Evolutionary conservation across 345 rosid genomes (phyloP).

Genomic region (Murraya paniculata): DNA sequence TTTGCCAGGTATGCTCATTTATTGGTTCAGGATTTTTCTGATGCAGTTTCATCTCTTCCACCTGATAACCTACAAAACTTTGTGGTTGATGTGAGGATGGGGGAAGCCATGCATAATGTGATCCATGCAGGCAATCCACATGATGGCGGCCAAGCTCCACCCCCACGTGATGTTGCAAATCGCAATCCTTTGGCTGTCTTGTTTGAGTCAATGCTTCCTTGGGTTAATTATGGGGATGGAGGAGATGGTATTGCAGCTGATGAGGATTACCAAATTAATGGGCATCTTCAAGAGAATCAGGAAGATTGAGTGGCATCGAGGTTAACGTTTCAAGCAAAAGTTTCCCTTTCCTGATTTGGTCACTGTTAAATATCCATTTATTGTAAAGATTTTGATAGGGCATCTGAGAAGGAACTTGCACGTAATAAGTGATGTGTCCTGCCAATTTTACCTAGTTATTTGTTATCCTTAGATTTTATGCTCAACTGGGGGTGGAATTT

Average conservation of each 20-base stretch:
- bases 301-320: conserved; percentile 13
- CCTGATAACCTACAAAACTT: conserved; percentile 81
- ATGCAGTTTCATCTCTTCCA: conserved; percentile 66
- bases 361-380: background rate
- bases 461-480: conserved; percentile 12
- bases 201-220: conserved; percentile 76
- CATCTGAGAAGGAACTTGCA: conserved; percentile 5
- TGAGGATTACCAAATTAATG: conserved; percentile 39
- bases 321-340: background rate
- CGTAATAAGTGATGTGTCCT: conserved; percentile 10
- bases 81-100: conserved; percentile 59
- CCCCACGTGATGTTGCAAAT: conserved; percentile 50
- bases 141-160: conserved; percentile 34
- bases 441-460: background rate
- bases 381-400: background rate
- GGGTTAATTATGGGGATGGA: conserved; percentile 53
- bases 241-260: conserved; percentile 33
- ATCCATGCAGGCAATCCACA: conserved; percentile 35
- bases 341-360: background rate
- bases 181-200: conserved; percentile 59
- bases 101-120: conserved; percentile 34
- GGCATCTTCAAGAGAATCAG: conserved; percentile 32
- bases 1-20: conserved; percentile 58
- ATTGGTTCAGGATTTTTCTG: conserved; percentile 72
- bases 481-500: background rate